These are phyloP conservation scores for Vigna reflexopilosa DNA, from an alignment of 306 rosid species.

Conservation along the genomic window DNA sequence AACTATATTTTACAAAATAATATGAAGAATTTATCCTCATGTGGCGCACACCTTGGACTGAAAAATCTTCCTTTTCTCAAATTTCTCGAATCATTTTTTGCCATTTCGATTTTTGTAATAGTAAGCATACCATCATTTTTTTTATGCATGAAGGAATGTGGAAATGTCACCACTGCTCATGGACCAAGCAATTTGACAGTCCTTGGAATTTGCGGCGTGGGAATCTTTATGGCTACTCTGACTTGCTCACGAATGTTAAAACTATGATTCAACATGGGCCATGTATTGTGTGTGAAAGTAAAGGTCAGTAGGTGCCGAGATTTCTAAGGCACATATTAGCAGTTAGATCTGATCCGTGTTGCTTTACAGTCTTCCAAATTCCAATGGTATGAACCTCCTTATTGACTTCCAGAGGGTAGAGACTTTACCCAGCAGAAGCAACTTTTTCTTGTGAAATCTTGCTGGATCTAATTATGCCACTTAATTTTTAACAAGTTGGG, in stretches of 20 bases:
- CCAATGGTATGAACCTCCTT: neutral
- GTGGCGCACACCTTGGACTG: neutral
- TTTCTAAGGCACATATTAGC: conserved; percentile 7
- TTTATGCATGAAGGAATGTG: conserved; percentile 48
- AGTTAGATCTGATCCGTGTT: neutral
- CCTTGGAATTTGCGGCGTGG: neutral
- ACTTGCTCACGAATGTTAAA: conserved; percentile 39
- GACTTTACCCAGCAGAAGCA: neutral
- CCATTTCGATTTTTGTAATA: conserved; percentile 2
- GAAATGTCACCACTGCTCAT: conserved; percentile 55
- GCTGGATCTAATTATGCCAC: neutral
- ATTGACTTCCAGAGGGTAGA: neutral
- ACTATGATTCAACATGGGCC: conserved; percentile 42
- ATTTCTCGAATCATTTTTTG: neutral
- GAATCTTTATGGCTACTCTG: conserved; percentile 30
- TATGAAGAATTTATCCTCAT: neutral
- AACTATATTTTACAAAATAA: neutral
- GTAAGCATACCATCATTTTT: conserved; percentile 24
- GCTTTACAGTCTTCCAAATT: neutral
- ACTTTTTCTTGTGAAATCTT: neutral
- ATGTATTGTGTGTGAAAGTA: conserved; percentile 39
- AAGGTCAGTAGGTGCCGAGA: conserved; percentile 40
- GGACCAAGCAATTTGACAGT: conserved; percentile 51
- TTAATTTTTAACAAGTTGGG: neutral
- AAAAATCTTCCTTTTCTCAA: conserved; percentile 4